Evolutionary conservation across 768 basidiomycete genomes (phyloP), one percentile per base, ranked within the genome.

Genomic region (Porpolomopsis calyptriformis): DNA sequence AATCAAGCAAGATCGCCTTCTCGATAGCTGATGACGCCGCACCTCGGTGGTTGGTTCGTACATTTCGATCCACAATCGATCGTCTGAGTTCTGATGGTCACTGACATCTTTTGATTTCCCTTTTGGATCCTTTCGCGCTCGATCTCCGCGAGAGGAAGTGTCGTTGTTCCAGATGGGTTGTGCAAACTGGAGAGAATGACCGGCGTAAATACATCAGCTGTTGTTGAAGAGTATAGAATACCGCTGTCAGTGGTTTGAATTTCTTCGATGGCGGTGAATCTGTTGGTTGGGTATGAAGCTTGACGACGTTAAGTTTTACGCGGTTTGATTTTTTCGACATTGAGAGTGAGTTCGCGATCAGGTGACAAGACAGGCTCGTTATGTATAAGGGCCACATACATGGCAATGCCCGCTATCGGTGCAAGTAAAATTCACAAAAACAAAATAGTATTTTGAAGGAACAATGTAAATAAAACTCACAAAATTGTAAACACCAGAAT

Each of bases 1-100:
- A 48, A 46, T 33, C 14, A 5, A 5, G 22, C 14, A 18, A 36
- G 31, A 35, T 48, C 25, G 10, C 19, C 34, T 24, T 34, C n/a
- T n/a, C 7, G 38, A 9, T 4, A 8, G 2, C 33, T 27, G n/a
- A n/a, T 20, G 19, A 1, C 8, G 40, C 49, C 61, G 41, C 41
- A 77, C 81, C 65, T 79, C 78, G 7, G 74, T 68, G 2, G 52
- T 67, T 18, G 80, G 80, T 57, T 80, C 75, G 51, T 81, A 77
- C 29, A 70, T 72, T 56, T 82, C 81, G 4, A 80, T 70, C 81
- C 81, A 81, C 41, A 81, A 57, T 38, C 58, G 54, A 43, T 68
- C 68, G 44, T 66, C 73, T 66, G 34, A 20, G 4, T 26, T 10
- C 19, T 63, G 4, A 49, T 58, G 45, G 60, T 65, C 33, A 22